Evolutionary conservation across 345 rosid genomes (phyloP).

Genomic region (Bruguiera gymnorhiza): DNA sequence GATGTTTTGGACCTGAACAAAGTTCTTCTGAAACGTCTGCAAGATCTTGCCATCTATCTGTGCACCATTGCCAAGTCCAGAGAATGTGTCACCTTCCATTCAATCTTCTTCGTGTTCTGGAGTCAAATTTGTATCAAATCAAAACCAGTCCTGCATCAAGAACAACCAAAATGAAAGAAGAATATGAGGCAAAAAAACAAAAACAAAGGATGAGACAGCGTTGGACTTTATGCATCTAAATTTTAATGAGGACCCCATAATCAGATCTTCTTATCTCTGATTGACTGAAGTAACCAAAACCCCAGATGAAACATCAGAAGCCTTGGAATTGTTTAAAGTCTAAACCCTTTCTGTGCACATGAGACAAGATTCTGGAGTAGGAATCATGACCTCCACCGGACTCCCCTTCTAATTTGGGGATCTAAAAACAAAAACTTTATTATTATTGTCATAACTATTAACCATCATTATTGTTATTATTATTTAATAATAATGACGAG

Average conservation of each 20-base stretch:
- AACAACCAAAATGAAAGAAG: constrained; percentile 12
- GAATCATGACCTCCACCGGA: constrained; percentile 41
- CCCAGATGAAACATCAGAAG: constrained; percentile 19
- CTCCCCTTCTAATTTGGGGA: constrained; percentile 20
- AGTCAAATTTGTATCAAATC: constrained; percentile 19
- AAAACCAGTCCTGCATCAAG: constrained; percentile 20
- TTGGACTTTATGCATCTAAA: not conserved
- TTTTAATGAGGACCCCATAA: constrained; percentile 11
- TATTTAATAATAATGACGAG: constrained; percentile 29
- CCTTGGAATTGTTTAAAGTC: constrained; percentile 26
- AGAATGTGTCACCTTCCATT: constrained; percentile 67
- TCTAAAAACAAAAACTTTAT: constrained; percentile 14
- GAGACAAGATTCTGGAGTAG: constrained; percentile 37
- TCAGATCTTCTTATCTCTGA: constrained; percentile 5
- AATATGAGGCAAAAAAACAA: not conserved
- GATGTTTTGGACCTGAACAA: constrained; percentile 64
- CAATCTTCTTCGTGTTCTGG: not conserved
- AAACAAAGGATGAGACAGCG: constrained; percentile 10
- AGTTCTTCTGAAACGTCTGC: constrained; percentile 67
- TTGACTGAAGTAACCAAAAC: constrained; percentile 13
- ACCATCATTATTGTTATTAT: constrained; percentile 3
- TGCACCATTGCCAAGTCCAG: constrained; percentile 48
- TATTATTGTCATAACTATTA: constrained; percentile 2
- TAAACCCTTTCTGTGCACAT: constrained; percentile 28
- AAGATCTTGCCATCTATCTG: constrained; percentile 54